Base-by-base conservation (phyloP, 2,329 filamentous ascomycete genomes). In the Colletotrichum liriopes region DNA sequence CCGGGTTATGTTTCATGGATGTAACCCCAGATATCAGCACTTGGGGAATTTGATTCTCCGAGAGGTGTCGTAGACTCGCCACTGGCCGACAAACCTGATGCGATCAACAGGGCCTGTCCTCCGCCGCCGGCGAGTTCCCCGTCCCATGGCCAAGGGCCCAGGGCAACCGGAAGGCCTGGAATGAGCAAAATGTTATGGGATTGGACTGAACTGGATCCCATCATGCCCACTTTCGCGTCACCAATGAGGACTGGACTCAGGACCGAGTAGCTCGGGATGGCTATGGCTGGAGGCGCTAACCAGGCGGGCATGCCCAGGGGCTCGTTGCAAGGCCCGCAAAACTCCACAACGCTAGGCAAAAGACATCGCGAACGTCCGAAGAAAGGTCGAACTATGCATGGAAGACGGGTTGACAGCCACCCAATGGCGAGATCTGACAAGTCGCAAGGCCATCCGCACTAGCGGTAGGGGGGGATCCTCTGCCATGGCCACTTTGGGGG, bases 311-410 rank as follows among this genome's bases (percentile, higher is more conserved):
- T 41, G 43, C 32, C 37, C 68, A 49, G 54, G 65, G 69, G 59
- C 37, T 52, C 59, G 59, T 60, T 59, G 69, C 55, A 59, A 26
- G 23, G 41, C 6, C 9, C 26, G 52, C 60, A 32, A 11, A 59
- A 64, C 60, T 60, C 70, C 70, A 72, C 65, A 49, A n/a, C 65
- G 58, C 70, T 72, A 72, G 70, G 59, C 70, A 29, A 51, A 70
- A 70, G 45, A 70, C 59, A 72, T 69, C 59, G 18, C n/a, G 20
- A 55, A 41, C 45, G 54, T n/a, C 70, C 65, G 70, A 69, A 23
- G 20, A 32, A 54, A 29, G 23, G 51, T 68, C 58, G 9, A 58
- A 23, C 14, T 16, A 35, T 26, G 23, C 65, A 52, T 37, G 37
- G 65, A 35, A 60, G 26, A 29, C 7, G 41, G 61, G 5, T 37